phyloP scores from a whole-genome alignment of 495 filamentous ascomycete genomes.

The Immersiella caudata region DNA sequence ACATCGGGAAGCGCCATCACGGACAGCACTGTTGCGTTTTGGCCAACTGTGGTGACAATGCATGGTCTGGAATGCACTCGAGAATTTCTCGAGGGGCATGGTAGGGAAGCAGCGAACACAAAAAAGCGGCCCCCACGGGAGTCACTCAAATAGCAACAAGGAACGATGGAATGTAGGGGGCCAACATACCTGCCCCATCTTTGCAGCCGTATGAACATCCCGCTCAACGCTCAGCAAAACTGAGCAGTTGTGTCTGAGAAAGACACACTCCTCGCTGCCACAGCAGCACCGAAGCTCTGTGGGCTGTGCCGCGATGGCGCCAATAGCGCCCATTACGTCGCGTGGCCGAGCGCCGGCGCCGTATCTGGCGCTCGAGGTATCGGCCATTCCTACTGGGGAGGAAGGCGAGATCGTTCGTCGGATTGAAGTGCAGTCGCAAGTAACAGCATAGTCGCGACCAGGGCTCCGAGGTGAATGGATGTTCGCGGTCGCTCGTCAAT shows the following conservation, averaged over 20 bases:
- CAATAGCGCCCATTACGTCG: conserved; percentile 24
- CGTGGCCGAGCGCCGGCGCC: conserved; percentile 15
- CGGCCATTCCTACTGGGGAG: conserved; percentile 33
- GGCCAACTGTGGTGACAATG: neutral
- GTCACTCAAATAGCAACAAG: conserved; percentile 7
- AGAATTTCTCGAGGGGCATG: neutral
- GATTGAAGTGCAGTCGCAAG: conserved; percentile 12
- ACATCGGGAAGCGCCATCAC: conserved; percentile 20
- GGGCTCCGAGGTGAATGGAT: neutral
- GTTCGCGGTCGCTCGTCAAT: neutral
- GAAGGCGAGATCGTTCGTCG: conserved; percentile 11
- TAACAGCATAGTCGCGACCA: conserved; percentile 26
- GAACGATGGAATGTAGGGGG: conserved; percentile 25
- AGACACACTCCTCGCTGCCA: conserved; percentile 76
- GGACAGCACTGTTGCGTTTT: conserved; percentile 7
- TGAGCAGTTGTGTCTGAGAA: conserved; percentile 74
- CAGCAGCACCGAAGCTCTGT: conserved; percentile 70
- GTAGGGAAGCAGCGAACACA: conserved; percentile 5
- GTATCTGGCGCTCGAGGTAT: conserved; percentile 9
- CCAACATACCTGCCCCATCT: conserved; percentile 79
- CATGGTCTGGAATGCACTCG: neutral
- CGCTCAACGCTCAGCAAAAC: conserved; percentile 80
- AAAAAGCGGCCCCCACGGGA: conserved; percentile 4
- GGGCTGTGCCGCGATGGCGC: conserved; percentile 16
- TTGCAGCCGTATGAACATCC: conserved; percentile 81